Evolutionary conservation across 2,329 filamentous ascomycete genomes (phyloP).

Genomic region (Botrytis galanthina): DNA sequence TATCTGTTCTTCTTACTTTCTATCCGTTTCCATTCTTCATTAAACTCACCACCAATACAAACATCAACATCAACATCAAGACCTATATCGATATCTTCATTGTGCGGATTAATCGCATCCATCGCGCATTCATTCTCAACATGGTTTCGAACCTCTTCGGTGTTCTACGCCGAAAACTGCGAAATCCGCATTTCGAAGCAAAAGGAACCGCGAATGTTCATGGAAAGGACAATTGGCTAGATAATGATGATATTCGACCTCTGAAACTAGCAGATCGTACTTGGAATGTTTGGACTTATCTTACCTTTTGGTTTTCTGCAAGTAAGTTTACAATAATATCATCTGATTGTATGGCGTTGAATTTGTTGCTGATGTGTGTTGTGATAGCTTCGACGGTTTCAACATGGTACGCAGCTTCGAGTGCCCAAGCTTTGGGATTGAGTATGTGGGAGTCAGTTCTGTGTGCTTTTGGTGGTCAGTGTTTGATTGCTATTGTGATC

Average conservation of each 20-base stretch:
- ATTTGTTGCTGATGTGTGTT: not conserved
- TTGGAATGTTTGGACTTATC: constrained; percentile 44
- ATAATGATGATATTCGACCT: constrained; percentile 45
- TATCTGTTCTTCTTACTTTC: not conserved
- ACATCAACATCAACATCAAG: not conserved
- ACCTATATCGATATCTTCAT: not conserved
- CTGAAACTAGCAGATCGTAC: constrained; percentile 43
- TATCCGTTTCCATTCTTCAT: not conserved
- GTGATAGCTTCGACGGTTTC: constrained; percentile 40
- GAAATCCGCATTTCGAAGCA: constrained; percentile 25
- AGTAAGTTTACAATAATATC: no score
- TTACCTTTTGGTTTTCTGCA: constrained; percentile 26
- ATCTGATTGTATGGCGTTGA: no score
- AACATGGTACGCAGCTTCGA: constrained; percentile 43
- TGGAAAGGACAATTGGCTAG: constrained; percentile 38
- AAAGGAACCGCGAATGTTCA: constrained; percentile 33
- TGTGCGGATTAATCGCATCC: not conserved
- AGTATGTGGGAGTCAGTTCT: constrained; percentile 50
- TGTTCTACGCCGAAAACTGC: not conserved
- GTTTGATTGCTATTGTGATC: constrained; percentile 44
- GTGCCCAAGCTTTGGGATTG: constrained; percentile 45
- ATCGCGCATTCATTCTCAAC: not conserved
- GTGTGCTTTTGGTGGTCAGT: constrained; percentile 44
- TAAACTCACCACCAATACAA: not conserved
- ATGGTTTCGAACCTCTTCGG: not conserved